Evolutionary conservation across 495 filamentous ascomycete genomes (phyloP), one percentile per base, ranked within the genome.

Genomic region (Daldinia bambusicola): DNA sequence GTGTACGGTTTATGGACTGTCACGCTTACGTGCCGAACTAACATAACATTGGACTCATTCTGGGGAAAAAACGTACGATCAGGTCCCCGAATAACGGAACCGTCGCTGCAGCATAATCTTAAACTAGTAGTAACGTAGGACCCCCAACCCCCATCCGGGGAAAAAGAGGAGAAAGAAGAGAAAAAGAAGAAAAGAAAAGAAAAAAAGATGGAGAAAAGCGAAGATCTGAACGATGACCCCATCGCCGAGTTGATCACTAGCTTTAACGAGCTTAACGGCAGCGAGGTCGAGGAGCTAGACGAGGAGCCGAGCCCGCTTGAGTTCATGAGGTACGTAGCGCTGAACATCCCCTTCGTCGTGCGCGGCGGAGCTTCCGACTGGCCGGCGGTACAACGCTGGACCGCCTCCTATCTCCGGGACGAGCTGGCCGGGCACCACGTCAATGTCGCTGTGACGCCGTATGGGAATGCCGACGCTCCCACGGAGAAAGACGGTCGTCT

Each of bases 321-420:
- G 73, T 93, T 93, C 75, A 88, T 92, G 85, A 83, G 89, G 66
- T 89, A 86, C 77, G 90, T 91, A 14, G 81, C 87, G 34, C 80
- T 74, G 16, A 93, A 93, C 69, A 84, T 85, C 0, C 92, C 92
- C 6, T 92, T 93, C 61, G 85, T 93, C 1, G 83, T 93, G 38
- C 82, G 88, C 38, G 79, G 83, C 3, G 89, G 82, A 7, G 88
- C 87, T 0, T 57, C 59, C 8, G 66, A 81, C 61, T 94, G 90
- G 91, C 66, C 76, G 5, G 90, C 92, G 2, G 72, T 80, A 3
- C 70, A 75, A 61, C 84, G 77, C 20, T 94, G 92, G 92, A 84
- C 84, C 60, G 80, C 82, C 12, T 69, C 67, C 7, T 89, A 85
- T 67, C 77, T 94, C 4, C 79, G 78, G 31, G 60, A 80, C n/a